Conservation (phyloP, 371 early-diverging fungal genomes). For the Haplosporangium sp. region DNA sequence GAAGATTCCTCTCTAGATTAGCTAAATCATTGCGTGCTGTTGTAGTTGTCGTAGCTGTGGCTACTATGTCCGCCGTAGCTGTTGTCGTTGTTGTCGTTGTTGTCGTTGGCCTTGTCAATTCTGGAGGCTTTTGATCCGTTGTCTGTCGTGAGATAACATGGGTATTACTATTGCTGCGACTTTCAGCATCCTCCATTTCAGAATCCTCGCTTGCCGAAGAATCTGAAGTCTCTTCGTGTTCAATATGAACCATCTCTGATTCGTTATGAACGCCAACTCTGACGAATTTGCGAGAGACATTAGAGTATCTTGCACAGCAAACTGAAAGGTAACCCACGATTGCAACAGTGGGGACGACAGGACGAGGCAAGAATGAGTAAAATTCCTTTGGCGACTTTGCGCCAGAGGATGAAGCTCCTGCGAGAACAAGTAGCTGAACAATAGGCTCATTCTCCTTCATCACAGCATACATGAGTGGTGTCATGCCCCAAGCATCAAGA, state of each 20-base stretch:
- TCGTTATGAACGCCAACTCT: not conserved
- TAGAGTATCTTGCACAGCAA: conserved; percentile 28
- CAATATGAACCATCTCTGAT: conserved; percentile 14
- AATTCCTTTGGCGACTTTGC: conserved; percentile 35
- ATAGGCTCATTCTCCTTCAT: conserved; percentile 29
- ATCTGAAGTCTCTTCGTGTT: conserved; percentile 13
- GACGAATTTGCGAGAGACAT: conserved; percentile 13
- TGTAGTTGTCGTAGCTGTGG: not conserved
- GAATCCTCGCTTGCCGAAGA: conserved; percentile 4
- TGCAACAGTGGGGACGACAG: conserved; percentile 19
- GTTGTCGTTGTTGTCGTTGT: not conserved
- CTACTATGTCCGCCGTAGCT: not conserved
- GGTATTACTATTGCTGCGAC: not conserved
- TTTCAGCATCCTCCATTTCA: not conserved
- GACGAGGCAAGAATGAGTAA: conserved; percentile 26
- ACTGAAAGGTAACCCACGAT: conserved; percentile 26
- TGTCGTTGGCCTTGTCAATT: not conserved
- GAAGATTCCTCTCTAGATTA: conserved; percentile 13
- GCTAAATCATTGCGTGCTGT: not conserved
- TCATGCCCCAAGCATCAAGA: conserved; percentile 34
- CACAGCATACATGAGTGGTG: conserved; percentile 54
- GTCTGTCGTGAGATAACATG: not conserved
- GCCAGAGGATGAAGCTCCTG: conserved; percentile 41
- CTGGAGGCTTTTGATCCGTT: not conserved
- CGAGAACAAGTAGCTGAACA: conserved; percentile 26